Evolutionary conservation across 1,284 basidiomycete genomes (phyloP).

Genomic region (Tetrapyrgos nigripes): DNA sequence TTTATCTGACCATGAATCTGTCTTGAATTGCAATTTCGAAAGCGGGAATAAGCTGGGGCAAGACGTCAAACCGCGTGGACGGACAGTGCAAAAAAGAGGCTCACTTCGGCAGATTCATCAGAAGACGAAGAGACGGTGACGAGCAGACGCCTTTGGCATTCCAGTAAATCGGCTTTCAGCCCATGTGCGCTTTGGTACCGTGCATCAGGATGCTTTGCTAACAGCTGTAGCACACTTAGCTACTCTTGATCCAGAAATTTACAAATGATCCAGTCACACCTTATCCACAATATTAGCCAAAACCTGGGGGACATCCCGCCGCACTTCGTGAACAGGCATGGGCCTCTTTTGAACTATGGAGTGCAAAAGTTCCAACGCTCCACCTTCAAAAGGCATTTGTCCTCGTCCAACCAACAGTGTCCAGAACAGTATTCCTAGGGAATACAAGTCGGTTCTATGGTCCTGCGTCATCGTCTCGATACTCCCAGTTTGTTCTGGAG

Average conservation of each 20-base stretch:
- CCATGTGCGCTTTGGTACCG: constrained; percentile 76
- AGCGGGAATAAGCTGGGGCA: constrained; percentile 60
- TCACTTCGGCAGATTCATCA: constrained; percentile 63
- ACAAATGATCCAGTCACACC: constrained; percentile 37
- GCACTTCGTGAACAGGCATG: constrained; percentile 77
- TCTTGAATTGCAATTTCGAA: constrained; percentile 72
- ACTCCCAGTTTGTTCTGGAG: constrained; percentile 76
- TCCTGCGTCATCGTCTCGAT: constrained; percentile 73
- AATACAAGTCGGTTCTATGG: constrained; percentile 74
- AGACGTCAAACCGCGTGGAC: constrained; percentile 13
- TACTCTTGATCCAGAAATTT: background rate
- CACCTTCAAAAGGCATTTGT: constrained; percentile 75
- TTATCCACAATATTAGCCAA: constrained; percentile 74
- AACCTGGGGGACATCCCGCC: constrained; percentile 72
- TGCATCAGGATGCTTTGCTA: constrained; percentile 66
- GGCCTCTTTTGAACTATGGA: constrained; percentile 73
- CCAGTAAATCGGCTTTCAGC: constrained; percentile 66
- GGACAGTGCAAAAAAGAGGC: constrained; percentile 13
- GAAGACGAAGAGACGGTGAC: constrained; percentile 60
- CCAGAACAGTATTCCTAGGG: constrained; percentile 74
- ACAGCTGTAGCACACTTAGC: constrained; percentile 46
- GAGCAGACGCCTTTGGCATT: constrained; percentile 68
- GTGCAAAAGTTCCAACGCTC: constrained; percentile 68
- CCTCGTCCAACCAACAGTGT: constrained; percentile 71
- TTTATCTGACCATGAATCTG: constrained; percentile 55